Evolutionary conservation across 331 rosid genomes (phyloP).

Genomic region (Cydonia oblonga): DNA sequence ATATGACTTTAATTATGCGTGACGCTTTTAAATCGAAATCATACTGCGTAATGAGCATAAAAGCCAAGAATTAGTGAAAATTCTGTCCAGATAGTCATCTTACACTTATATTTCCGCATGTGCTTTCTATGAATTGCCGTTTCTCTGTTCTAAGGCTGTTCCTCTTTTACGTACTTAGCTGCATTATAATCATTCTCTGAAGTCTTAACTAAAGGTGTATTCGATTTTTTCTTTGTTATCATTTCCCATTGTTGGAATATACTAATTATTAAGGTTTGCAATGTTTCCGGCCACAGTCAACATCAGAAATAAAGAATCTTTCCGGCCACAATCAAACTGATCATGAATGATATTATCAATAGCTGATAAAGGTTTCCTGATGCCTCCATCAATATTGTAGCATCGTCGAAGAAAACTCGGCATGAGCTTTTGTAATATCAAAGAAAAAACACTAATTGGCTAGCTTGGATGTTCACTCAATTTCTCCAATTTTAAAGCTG

Average conservation of each 20-base stretch:
- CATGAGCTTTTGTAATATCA: neutral
- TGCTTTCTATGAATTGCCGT: neutral
- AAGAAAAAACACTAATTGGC: neutral
- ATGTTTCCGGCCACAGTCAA: neutral
- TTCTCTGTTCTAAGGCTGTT: neutral
- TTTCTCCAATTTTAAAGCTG: neutral
- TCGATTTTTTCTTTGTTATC: neutral
- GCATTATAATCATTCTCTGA: neutral
- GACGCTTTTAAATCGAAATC: neutral
- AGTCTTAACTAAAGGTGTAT: neutral
- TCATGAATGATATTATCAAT: neutral
- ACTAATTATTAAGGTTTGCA: neutral
- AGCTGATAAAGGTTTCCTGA: neutral
- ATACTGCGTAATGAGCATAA: neutral
- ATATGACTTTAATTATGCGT: neutral
- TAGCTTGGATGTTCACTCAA: neutral
- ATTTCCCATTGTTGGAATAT: neutral
- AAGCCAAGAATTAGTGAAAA: neutral
- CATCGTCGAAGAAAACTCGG: neutral
- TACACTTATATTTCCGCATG: neutral
- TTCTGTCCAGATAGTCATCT: neutral
- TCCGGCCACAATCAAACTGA: neutral
- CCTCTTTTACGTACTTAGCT: neutral
- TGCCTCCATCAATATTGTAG: neutral
- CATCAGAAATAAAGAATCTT: neutral